A percentile compares a stretch with the other conserved stretches of the same genome.
These are phyloP conservation scores for Pseudocercospora cruenta DNA, from an alignment of 2,329 filamentous ascomycete species.

Conservation along the genomic window DNA sequence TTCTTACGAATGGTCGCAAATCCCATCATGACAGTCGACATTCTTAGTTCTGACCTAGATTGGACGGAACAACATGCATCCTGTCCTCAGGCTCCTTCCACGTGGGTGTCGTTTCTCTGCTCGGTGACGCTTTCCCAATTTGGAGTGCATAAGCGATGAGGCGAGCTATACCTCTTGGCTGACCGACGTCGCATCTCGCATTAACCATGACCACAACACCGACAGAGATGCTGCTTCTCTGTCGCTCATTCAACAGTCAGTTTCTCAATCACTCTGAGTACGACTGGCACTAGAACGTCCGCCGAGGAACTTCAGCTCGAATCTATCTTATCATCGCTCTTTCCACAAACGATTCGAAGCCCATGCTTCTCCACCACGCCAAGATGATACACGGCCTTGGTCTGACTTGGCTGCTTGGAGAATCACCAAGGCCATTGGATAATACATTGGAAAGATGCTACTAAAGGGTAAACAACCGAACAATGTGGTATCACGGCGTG, in stretches of 20 bases:
- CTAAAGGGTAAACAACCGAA: not conserved
- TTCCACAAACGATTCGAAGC: not conserved
- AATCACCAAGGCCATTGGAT: not conserved
- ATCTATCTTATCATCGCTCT: not conserved
- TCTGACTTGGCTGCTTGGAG: not conserved
- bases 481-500: not conserved
- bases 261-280: not conserved
- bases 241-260: not conserved
- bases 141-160: not conserved
- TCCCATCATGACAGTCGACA: too few relatives aligned
- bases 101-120: not conserved
- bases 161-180: not conserved
- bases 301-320: not conserved
- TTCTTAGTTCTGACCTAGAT: too few relatives aligned
- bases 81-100: too few relatives aligned
- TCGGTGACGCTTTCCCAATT: not conserved
- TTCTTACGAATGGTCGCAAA: too few relatives aligned
- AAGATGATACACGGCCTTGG: not conserved
- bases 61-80: too few relatives aligned
- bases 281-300: too few relatives aligned
- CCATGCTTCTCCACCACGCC: conserved; percentile 1
- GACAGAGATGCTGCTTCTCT: not conserved
- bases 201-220: not conserved
- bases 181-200: not conserved
- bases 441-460: not conserved